These are phyloP conservation scores for Sarocladiaceae sp. DNA, from an alignment of 2,329 filamentous ascomycete species.

Conservation along the genomic window DNA sequence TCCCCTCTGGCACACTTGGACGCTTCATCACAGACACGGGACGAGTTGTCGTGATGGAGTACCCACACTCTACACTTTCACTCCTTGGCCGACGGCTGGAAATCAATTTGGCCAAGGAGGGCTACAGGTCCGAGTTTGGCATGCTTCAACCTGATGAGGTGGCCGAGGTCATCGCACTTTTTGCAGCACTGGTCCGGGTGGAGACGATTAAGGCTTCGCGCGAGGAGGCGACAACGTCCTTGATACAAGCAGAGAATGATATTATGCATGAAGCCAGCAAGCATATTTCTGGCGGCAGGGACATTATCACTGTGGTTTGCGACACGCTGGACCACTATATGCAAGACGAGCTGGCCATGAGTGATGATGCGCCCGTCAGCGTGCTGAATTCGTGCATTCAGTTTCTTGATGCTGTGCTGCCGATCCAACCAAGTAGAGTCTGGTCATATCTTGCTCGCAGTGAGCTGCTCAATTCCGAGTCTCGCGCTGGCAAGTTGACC, in stretches of 20 bases:
- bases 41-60: constrained; percentile 72
- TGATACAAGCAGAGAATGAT: constrained; percentile 31
- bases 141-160: constrained; percentile 56
- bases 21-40: constrained; percentile 74
- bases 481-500: constrained; percentile 71
- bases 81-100: constrained; percentile 75
- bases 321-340: constrained; percentile 75
- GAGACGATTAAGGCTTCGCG: constrained; percentile 34
- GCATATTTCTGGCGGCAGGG: constrained; percentile 56
- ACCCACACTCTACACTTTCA: constrained; percentile 73
- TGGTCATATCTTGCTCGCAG: constrained; percentile 89
- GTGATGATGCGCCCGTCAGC: constrained; percentile 62
- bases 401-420: constrained; percentile 71
- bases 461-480: constrained; percentile 71
- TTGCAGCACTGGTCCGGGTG: constrained; percentile 65
- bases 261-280: constrained; percentile 53
- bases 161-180: constrained; percentile 68
- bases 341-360: constrained; percentile 51
- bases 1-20: constrained; percentile 63
- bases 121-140: constrained; percentile 48
- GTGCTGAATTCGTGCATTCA: constrained; percentile 69
- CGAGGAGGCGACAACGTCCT: constrained; percentile 20
- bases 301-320: constrained; percentile 77
- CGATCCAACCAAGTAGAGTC: constrained; percentile 74
- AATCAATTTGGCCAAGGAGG: constrained; percentile 56